Evolutionary conservation across 2,329 filamentous ascomycete genomes (phyloP), one percentile per base, ranked within the genome.

Genomic region (Incumbomyces delicatus): DNA sequence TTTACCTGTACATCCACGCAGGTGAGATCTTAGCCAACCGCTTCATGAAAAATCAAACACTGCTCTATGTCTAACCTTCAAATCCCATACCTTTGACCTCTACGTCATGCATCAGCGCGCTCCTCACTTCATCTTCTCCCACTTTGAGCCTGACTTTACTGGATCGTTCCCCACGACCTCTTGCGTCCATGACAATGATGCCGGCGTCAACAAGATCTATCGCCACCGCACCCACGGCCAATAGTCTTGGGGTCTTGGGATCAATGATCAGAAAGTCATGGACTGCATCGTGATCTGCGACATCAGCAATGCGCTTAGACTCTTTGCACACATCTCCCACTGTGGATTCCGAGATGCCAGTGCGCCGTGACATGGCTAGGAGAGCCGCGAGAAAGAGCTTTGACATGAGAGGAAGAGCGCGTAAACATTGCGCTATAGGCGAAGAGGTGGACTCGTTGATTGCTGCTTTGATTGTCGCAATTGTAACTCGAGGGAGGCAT

Each of bases 371-470:
- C 20, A 87, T 78, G 22, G 86, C 77, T 32, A 95, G 67, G 13
- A 98, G 71, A 6, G 88, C 87, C 1, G 87, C 82, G 44, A 98
- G 78, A 56, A 96, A 81, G 31, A 96, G 72, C 61, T 95, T 95
- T 11, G 83, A 81, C 20, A 82, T 77, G 35, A 95, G 74, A 0
- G 92, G 87, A 17, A 96, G 76, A 14, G 81, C 77, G 41, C 87
- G 84, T 31, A 98, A 76, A 60, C 88, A 88, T 62, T 92, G 87
- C 61, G 95, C 90, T 48, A 95, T 72, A 1, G 92, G 92, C 47
- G 87, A 95, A 3, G 85, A 88, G 1, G 90, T 96, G 4, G 90
- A 89, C 68, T 98, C 92, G 58, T 85, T 86, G 64, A 98, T 96
- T 31, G 92, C 92, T 60, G 86, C 81, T 65, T 94, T 94, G 63